A percentile compares a stretch with the other conserved stretches of the same genome.
phyloP scores from a whole-genome alignment of 2,329 filamentous ascomycete genomes.

The Mariannaea elegans region DNA sequence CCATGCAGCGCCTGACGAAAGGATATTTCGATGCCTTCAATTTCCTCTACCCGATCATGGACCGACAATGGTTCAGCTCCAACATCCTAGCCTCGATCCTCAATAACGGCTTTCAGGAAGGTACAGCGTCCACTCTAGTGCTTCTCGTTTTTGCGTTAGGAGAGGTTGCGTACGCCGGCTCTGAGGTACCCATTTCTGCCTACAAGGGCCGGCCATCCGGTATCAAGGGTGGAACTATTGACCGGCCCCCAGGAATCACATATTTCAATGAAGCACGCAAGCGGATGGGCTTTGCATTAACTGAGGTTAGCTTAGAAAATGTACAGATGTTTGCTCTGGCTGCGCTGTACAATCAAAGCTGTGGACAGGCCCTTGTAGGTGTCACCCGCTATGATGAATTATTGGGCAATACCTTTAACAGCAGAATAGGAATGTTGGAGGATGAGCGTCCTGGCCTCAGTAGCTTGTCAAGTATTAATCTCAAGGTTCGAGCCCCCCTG shows the following conservation, averaged over 20 bases:
- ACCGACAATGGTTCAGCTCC: constrained; percentile 62
- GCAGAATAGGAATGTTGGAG: constrained; percentile 66
- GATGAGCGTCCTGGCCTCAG: constrained; percentile 62
- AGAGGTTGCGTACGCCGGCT: constrained; percentile 63
- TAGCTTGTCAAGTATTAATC: constrained; percentile 65
- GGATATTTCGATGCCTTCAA: constrained; percentile 70
- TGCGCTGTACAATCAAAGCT: constrained; percentile 63
- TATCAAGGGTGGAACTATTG: constrained; percentile 58
- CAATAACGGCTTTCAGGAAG: constrained; percentile 55
- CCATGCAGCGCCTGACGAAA: constrained; percentile 59
- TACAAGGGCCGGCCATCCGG: constrained; percentile 59
- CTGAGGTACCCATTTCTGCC: constrained; percentile 54
- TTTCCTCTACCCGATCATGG: constrained; percentile 65
- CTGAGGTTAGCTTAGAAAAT: constrained; percentile 65
- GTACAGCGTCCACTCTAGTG: constrained; percentile 59
- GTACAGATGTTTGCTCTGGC: constrained; percentile 66
- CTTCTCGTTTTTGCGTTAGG: constrained; percentile 68
- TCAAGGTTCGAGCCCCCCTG: constrained; percentile 52
- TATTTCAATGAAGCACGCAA: constrained; percentile 71
- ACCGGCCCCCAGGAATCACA: constrained; percentile 63
- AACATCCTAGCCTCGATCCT: constrained; percentile 56
- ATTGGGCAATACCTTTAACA: constrained; percentile 9
- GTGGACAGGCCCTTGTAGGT: constrained; percentile 60
- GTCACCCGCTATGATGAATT: neutral
- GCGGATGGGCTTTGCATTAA: constrained; percentile 65